Evolutionary conservation across 768 basidiomycete genomes (phyloP).

Genomic region (Gymnopilus dilepis): DNA sequence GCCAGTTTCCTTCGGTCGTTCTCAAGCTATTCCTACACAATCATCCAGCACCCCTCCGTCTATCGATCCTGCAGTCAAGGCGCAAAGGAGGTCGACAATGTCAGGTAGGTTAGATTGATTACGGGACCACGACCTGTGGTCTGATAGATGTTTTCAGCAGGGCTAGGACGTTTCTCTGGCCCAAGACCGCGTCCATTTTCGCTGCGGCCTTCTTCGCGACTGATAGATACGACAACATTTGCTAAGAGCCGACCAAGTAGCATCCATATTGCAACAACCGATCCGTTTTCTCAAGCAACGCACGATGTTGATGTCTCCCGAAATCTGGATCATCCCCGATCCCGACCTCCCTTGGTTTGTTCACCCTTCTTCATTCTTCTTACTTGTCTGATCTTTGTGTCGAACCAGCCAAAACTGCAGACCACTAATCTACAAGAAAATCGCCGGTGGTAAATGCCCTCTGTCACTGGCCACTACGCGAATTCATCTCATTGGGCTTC

Average conservation of each 20-base stretch:
- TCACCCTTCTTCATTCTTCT: not conserved
- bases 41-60: not conserved
- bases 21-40: not conserved
- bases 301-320: not conserved
- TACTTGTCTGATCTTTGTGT: not conserved
- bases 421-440: not conserved
- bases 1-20: not conserved
- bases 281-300: not conserved
- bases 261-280: not conserved
- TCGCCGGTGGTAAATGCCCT: too few relatives aligned
- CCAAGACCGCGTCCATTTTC: not conserved
- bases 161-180: constrained; percentile 1
- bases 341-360: not conserved
- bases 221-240: not conserved
- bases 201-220: not conserved
- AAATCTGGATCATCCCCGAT: not conserved
- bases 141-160: not conserved
- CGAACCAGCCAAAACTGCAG: not conserved
- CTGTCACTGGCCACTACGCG: too few relatives aligned
- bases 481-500: too few relatives aligned
- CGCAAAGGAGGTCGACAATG: not conserved
- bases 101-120: not conserved
- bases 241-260: not conserved
- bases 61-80: not conserved
- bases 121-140: not conserved